Base-by-base conservation (phyloP, 1,284 basidiomycete genomes). In the Ustilago hordei region DNA sequence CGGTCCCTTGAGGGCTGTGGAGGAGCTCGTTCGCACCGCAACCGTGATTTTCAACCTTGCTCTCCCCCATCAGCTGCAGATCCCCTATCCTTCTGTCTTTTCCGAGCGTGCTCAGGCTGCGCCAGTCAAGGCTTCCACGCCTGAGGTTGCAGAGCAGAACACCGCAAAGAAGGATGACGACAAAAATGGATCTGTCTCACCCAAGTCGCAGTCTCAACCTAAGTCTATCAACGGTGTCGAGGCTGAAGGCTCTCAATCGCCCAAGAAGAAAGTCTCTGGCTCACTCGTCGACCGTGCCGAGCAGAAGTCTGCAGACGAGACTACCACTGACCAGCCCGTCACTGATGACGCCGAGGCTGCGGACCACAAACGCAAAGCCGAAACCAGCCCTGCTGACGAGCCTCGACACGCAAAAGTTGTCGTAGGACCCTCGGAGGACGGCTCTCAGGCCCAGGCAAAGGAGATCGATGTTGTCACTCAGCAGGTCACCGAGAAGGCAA, bases 391-490 rank as follows among this genome's bases (percentile, higher is more conserved):
- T 4, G 50, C 59, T 11, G 39, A 38, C 53, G 68, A 70, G 34
- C 54, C 54, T 43, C 50, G 52, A 3, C 74, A 76, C 32, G 74
- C 69, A 53, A 71, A 68, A 36, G 74, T 76, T 1, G 74, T 76
- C 28, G 45, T 76, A 9, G 74, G 74, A 13, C 36, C 65, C 28
- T 28, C 59, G 12, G 52, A 59, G 13, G 69, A 71, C 13, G 57
- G 56, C 11, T 47, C 59, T 13, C 60, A 60, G 28, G 8, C 64
- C 12, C 69, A 71, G 52, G 69, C 65, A 17, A 69, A 69, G 28
- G 75, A 68, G 64, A 72, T 79, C 34, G 69, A 76, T 17, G 57
- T 79, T 28, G 59, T 73, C 31, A 67, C 77, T 28, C 67, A 74
- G 39, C 48, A 64, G 17, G 74, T 76, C 19, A 68, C 63, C n/a